Conservation (phyloP, 805 yeast genomes). For the Candida tibetensis region DNA sequence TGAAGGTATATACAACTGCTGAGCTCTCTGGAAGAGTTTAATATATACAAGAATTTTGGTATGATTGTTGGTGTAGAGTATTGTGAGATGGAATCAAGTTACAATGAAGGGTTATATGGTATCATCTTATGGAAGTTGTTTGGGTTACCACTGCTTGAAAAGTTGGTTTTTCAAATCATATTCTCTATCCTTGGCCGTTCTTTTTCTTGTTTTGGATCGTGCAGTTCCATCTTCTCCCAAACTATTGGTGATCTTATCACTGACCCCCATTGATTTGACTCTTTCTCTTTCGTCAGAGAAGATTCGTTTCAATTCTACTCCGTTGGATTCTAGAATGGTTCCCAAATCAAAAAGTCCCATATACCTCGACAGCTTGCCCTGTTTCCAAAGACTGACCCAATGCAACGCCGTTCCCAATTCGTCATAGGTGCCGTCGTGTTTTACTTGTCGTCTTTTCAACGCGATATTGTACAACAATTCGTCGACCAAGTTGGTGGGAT, state of each 20-base stretch:
- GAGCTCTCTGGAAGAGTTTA: no score
- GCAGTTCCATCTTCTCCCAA: conserved; percentile 42
- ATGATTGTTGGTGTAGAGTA: no score
- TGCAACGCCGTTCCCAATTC: conserved; percentile 60
- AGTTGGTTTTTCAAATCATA: conserved; percentile 37
- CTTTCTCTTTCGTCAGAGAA: conserved; percentile 30
- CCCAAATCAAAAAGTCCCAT: conserved; percentile 35
- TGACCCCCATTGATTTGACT: conserved; percentile 25
- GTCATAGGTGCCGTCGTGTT: conserved; percentile 40
- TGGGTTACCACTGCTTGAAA: conserved; percentile 23
- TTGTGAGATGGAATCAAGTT: no score
- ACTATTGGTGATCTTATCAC: conserved; percentile 28
- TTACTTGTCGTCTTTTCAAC: conserved; percentile 32
- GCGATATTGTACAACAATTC: conserved; percentile 53
- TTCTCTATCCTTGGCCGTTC: conserved; percentile 46
- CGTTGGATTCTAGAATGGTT: conserved; percentile 30
- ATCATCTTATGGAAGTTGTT: no score
- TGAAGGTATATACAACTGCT: no score
- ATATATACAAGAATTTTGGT: no score
- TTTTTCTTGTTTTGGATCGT: conserved; percentile 30
- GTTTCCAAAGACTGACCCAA: conserved; percentile 61
- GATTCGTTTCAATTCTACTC: conserved; percentile 20
- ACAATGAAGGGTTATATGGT: no score
- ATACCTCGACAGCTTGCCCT: conserved; percentile 43
- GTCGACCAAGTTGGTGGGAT: conserved; percentile 72